A percentile compares a stretch with the other conserved stretches of the same genome.
These are phyloP conservation scores for Orychophragmus violaceus DNA, from an alignment of 345 rosid species.

Conservation along the genomic window DNA sequence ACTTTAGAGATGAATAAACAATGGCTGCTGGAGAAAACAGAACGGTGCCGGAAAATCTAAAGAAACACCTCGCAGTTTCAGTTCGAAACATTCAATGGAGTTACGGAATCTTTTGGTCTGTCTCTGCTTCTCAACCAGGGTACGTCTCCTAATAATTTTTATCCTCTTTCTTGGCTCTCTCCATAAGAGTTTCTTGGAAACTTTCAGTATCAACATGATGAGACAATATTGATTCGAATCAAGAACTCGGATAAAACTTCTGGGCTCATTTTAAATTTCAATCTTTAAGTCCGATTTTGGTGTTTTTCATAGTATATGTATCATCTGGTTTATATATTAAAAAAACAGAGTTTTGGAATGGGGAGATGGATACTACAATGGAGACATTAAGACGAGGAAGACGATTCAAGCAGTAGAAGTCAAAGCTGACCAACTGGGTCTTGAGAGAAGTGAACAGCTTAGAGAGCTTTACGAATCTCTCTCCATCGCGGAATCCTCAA, in stretches of 20 bases:
- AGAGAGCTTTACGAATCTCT: constrained; percentile 79
- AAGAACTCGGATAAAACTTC: not conserved
- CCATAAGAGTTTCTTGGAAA: not conserved
- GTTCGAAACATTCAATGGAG: constrained; percentile 86
- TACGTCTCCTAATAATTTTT: constrained; percentile 27
- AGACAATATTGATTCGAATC: not conserved
- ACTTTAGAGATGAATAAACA: constrained; percentile 11
- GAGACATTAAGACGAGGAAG: constrained; percentile 93
- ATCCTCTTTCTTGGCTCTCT: not conserved
- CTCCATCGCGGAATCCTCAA: constrained; percentile 45
- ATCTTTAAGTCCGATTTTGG: too few species aligned
- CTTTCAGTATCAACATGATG: not conserved
- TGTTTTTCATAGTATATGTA: too few species aligned
- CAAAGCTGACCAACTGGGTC: constrained; percentile 55
- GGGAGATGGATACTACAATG: constrained; percentile 95
- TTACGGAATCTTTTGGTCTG: constrained; percentile 92
- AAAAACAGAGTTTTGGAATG: constrained; percentile 65
- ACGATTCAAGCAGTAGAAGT: constrained; percentile 72
- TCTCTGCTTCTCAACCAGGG: constrained; percentile 74
- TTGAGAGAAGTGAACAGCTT: constrained; percentile 86
- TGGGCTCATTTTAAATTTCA: not conserved
- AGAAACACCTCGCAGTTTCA: constrained; percentile 76
- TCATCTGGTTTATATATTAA: too few species aligned
- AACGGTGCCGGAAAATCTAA: constrained; percentile 46
- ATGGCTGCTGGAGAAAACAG: constrained; percentile 28